phyloP scores from a whole-genome alignment of 2,329 filamentous ascomycete genomes.

The Aschersonia sp. region DNA sequence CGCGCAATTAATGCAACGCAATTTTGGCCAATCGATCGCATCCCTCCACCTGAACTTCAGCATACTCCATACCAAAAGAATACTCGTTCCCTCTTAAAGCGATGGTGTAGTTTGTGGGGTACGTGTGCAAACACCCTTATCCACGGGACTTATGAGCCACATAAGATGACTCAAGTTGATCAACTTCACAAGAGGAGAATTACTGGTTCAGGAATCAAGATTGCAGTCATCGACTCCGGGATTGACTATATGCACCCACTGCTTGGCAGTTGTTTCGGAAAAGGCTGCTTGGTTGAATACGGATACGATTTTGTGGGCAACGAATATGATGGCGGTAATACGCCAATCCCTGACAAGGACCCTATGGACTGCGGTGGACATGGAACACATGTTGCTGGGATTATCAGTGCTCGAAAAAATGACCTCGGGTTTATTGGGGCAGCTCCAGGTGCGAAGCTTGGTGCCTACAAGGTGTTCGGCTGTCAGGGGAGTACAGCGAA shows the following conservation, averaged over 20 bases:
- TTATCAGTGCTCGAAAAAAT: slow-evolving; percentile 25
- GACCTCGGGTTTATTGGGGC: slow-evolving; percentile 22
- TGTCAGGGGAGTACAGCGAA: slow-evolving; percentile 15
- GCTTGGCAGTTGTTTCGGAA: slow-evolving; percentile 25
- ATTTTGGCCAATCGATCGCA: neutral
- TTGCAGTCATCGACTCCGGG: neutral
- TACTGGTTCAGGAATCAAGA: slow-evolving; percentile 20
- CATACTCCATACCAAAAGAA: neutral
- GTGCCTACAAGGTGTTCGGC: slow-evolving; percentile 22
- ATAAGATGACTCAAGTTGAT: neutral
- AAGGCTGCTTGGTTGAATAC: slow-evolving; percentile 25
- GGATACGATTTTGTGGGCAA: slow-evolving; percentile 30
- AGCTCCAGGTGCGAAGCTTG: slow-evolving; percentile 22
- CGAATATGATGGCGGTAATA: slow-evolving; percentile 11
- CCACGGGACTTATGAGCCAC: neutral
- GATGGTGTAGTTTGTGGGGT: neutral
- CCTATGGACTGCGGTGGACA: slow-evolving; percentile 25
- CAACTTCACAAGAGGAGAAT: neutral
- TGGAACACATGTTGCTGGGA: slow-evolving; percentile 30
- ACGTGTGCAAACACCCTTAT: neutral
- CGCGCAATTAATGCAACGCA: neutral
- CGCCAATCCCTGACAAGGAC: slow-evolving; percentile 19
- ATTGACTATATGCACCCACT: slow-evolving; percentile 49
- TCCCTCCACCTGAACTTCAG: neutral
- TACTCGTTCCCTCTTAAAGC: neutral